Evolutionary conservation across 208 protist genomes (phyloP).

Genomic region (Acanthamoeba polyphaga): DNA sequence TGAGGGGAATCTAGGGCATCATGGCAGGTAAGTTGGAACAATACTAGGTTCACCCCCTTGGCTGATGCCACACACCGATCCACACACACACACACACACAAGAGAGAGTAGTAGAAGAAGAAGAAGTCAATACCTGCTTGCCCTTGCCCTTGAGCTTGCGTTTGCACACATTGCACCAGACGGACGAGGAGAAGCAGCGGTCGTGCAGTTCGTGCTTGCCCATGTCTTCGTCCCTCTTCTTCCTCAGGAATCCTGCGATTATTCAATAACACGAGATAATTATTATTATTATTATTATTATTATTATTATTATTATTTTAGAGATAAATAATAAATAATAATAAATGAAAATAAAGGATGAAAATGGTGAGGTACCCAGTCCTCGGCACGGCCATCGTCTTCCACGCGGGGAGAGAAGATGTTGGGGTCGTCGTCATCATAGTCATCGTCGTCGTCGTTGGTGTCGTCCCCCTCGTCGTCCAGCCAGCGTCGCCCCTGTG

Average conservation of each 20-base stretch:
- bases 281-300: no score
- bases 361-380: neutral
- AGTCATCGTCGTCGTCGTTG: neutral
- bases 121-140: neutral
- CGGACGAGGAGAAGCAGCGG: conserved; percentile 8
- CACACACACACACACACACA: neutral
- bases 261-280: neutral
- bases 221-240: neutral
- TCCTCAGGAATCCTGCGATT: neutral
- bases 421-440: neutral
- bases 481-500: neutral
- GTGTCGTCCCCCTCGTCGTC: neutral
- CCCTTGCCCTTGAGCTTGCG: conserved; percentile 48
- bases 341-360: neutral
- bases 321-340: neutral
- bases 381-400: neutral
- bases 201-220: conserved; percentile 25
- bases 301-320: neutral
- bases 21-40: conserved; percentile 42
- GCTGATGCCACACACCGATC: neutral
- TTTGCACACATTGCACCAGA: conserved; percentile 62
- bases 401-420: conserved; percentile 19
- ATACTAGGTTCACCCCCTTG: conserved; percentile 41
- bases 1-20: conserved; percentile 33
- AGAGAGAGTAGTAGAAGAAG: neutral